Base-by-base conservation (phyloP, 768 basidiomycete genomes). In the Tricholoma matsutake region DNA sequence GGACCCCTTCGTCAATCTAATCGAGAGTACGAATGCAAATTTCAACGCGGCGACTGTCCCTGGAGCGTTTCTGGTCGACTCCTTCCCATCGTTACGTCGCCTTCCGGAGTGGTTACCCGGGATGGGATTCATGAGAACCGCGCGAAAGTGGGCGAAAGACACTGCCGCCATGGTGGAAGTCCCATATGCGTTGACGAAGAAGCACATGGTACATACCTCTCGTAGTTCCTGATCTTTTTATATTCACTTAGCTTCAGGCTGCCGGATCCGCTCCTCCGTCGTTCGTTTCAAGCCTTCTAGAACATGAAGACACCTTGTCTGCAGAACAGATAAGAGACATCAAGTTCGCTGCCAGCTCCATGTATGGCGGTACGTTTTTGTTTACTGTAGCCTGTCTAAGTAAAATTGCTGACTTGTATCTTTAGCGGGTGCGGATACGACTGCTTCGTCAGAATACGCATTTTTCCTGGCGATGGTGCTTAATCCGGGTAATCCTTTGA, bases 381-480 rank as follows among this genome's bases (percentile, higher is more conserved):
- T 29, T 57, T 41, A 29, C 22, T 45, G 11, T 1, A 20, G 18
- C 10, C n/a, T 22, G 4, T 20, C 35, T 18, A 34, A 43, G 4
- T n/a, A n/a, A n/a, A n/a, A 6, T 18, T 1, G 18, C 31, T 43
- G 14, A 14, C 45, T 29, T 3, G 3, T n/a, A n/a, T 57, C 20
- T 58, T 22, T 56, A 80, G 82, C 78, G 56, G 82, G 78, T 8
- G 79, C 83, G 0, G 83, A 85, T 62, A 84, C 84, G 9, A 81
- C 81, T 9, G 78, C 77, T 5, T 75, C 78, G 2, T 72, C 76
- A 0, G 73, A 79, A 61, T 77, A 79, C 64, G 79, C 79, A 1
- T 82, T 83, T 67, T 79, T 77, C 67, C 69, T 83, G 14, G 81
- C 81, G 2, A 82, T 83, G 78, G 72, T 80, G 47, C 66, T 80